Evolutionary conservation across 768 basidiomycete genomes (phyloP), one percentile per base, ranked within the genome.

Genomic region (Tulasnella sp.): DNA sequence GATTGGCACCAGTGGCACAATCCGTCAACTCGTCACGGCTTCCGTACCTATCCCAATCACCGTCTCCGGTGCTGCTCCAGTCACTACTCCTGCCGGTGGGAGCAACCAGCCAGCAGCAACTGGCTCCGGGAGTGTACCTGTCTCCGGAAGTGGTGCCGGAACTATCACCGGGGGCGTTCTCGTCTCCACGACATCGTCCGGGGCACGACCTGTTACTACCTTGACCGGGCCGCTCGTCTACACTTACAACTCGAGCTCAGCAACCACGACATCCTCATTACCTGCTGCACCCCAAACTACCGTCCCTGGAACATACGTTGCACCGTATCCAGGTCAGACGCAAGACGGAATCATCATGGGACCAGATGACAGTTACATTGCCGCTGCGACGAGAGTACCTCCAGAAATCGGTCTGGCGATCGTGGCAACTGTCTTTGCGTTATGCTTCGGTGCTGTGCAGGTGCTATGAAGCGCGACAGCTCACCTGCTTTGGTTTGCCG

Each of bases 271-370:
- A 9, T 23, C 55, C 5, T 45, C 55, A 17, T 37, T 48, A 5
- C 55, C 55, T 8, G 29, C 55, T 45, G 55, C 55, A 12, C 55
- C 55, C 11, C 29, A 32, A 5, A 45, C 55, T 17, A 45, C 55
- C 2, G 14, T 57, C 6, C 27, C 25, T 31, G 23, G 41, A 23
- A 51, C 27, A 6, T 57, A 19, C 17, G 41, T 31, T 32, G 55
- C 55, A 15, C 55, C 55, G 17, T 45, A 32, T 36, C 55, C 55
- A 25, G 55, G 55, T 27, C 27, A 31, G 55, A 57, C 41, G 29
- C n/a, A 7, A 11, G 42, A n/a, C 3, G 55, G 55, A 17, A 29
- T 34, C 15, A n/a, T 19, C 4, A 27, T 57, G 19, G 55, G 55
- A 29, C 55, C 55, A 7, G 42, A 37, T 8, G 55, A 57, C 42